Base-by-base conservation (phyloP, 2,329 filamentous ascomycete species). In the Cadophora malorum region DNA sequence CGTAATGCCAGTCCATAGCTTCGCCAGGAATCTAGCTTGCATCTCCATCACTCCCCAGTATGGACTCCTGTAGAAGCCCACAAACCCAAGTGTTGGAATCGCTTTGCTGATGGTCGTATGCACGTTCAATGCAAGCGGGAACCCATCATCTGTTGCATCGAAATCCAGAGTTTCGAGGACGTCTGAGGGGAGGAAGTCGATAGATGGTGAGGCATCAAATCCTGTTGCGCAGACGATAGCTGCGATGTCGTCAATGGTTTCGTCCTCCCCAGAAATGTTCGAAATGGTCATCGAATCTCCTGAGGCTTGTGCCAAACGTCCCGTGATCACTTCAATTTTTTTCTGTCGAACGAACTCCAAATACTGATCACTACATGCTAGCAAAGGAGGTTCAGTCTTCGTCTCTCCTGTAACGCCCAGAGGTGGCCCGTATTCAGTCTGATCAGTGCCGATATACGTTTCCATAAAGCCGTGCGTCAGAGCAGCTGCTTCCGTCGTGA, bases 21-120 rank as follows among this genome's bases (percentile, higher is more conserved):
- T 78, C 0, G 89, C 83, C 6, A 94, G 80, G 69, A 91, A 85
- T 0, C 90, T 86, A 2, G 92, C 90, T 79, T 96, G 93, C 90
- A 94, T 92, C 78, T 96, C 92, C 85, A 95, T 93, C 0, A 94
- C 88, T 0, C 91, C 91, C 93, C 93, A 96, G 77, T 93, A 96
- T 0, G 92, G 92, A 0, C 91, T 91, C 69, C 93, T 86, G 76
- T 96, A 96, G 79, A 94, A 93, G 0, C 93, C 93, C 0, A 96
- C 89, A 74, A 96, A 94, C 0, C 91, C 92, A 0, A 96, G 80
- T 6, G 85, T 86, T 0, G 89, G 85, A 0, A 94, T 78, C 0
- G 82, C 80, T 0, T 85, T 84, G 67, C 90, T 86, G 65, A 89
- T 82, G 0, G 89, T 89, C 0, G 86, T 87, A 71, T 92, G 89